These are phyloP conservation scores for Lentinula detonsa DNA, from an alignment of 768 basidiomycete genomes.

Conservation along the genomic window DNA sequence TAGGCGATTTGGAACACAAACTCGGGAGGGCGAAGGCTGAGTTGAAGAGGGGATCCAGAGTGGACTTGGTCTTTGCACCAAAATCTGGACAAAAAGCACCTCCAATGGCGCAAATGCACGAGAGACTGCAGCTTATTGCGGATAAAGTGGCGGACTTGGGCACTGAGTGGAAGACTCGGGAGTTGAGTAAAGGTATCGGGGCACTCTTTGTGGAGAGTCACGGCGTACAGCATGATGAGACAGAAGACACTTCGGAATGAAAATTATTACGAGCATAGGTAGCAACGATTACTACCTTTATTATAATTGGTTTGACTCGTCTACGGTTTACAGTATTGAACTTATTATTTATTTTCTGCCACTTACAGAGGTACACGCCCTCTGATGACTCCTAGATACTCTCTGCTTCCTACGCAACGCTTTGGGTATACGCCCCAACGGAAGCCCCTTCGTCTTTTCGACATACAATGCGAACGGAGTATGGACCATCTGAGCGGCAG, in stretches of 20 bases:
- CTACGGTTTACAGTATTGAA: no score
- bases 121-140: constrained; percentile 37
- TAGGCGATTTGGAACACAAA: constrained; percentile 62
- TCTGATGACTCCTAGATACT: not conserved
- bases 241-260: not conserved
- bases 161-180: constrained; percentile 46
- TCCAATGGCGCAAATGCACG: constrained; percentile 29
- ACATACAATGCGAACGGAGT: not conserved
- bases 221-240: not conserved
- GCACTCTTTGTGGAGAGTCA: constrained; percentile 39
- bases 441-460: constrained; percentile 5
- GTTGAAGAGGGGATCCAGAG: constrained; percentile 52
- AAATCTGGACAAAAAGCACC: constrained; percentile 41
- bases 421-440: not conserved
- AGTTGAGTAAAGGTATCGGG: constrained; percentile 10
- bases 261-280: no score
- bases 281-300: not conserved
- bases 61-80: constrained; percentile 48
- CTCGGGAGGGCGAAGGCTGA: constrained; percentile 46
- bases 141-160: constrained; percentile 40
- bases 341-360: not conserved
- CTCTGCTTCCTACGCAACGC: not conserved
- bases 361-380: not conserved
- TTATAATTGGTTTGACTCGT: not conserved
- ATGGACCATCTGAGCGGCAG: not conserved